Evolutionary conservation across 2,329 filamentous ascomycete genomes (phyloP), one percentile per base, ranked within the genome.

Genomic region (Metarhizium anisopliae): DNA sequence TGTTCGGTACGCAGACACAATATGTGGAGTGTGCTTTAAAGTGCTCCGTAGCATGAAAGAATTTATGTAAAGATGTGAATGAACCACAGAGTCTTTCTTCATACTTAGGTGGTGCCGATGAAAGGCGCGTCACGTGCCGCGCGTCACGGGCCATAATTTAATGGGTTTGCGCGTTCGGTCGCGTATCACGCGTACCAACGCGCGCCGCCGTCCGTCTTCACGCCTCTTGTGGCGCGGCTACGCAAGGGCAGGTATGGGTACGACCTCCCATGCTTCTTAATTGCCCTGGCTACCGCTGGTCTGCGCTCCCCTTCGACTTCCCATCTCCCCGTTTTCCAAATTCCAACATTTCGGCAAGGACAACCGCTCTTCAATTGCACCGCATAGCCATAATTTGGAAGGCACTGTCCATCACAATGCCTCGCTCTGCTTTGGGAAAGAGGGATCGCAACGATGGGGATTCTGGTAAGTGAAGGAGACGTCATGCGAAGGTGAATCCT

Each of bases 391-490:
- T 47, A 43, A 25, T 51, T 57, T 56, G 57, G 62, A 60, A 65
- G 64, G 55, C 36, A 56, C 51, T 25, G 47, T 54, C 25, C n/a
- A 29, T 8, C 38, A 52, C 47, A 52, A 71, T 71, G 68, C 59
- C 63, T 64, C 63, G 61, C 58, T 62, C 64, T 53, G 56, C 63
- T 40, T 55, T 71, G 52, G 68, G 70, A 66, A 72, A 72, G 68
- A 67, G 70, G 58, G 60, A 66, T 49, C 66, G 68, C 47, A 58
- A 60, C 45, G 60, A 62, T 55, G 61, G 63, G 25, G 66, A 66
- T 57, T 58, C 57, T 47, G 66, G 69, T 71, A 62, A 63, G 69
- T 61, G 52, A 30, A 20, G 45, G n/a, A 18, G 35, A 49, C 40
- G 11, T 11, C 20, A 42, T 32, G 8, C 14, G n/a, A 25, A 36